A percentile compares a stretch with the other conserved stretches of the same genome.
Evolutionary conservation across 2,329 filamentous ascomycete genomes (phyloP).

Genomic region (Paracoccidioides brasiliensis): DNA sequence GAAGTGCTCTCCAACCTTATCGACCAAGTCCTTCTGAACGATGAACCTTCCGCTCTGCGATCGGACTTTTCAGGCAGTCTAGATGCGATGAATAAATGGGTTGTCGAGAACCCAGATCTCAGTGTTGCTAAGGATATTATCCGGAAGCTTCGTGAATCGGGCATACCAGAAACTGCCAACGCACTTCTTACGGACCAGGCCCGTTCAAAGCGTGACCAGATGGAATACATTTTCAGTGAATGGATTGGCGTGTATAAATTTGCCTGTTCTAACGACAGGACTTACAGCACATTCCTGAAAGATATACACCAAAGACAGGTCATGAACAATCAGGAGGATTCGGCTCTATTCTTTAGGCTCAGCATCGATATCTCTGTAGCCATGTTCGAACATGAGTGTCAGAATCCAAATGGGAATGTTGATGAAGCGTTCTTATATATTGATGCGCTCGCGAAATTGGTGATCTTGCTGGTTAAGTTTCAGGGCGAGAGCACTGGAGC

Average conservation of each 20-base stretch:
- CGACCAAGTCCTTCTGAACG: constrained; percentile 64
- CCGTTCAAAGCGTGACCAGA: constrained; percentile 58
- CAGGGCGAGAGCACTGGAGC: constrained; percentile 49
- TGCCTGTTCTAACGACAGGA: constrained; percentile 59
- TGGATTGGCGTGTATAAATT: constrained; percentile 78
- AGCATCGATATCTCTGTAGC: constrained; percentile 69
- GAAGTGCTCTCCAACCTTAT: constrained; percentile 70
- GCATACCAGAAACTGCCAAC: constrained; percentile 43
- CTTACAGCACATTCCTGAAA: constrained; percentile 62
- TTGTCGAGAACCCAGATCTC: constrained; percentile 57
- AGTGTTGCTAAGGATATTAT: constrained; percentile 58
- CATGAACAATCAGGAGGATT: constrained; percentile 61
- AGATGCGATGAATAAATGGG: constrained; percentile 69
- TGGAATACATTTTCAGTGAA: constrained; percentile 92
- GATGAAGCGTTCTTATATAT: constrained; percentile 51
- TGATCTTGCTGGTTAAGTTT: constrained; percentile 61
- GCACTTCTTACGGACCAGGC: constrained; percentile 44
- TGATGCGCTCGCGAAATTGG: constrained; percentile 71
- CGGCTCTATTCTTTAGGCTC: constrained; percentile 64
- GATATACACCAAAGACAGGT: constrained; percentile 66
- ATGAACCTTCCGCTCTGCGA: constrained; percentile 63
- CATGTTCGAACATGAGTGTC: constrained; percentile 59
- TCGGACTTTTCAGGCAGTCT: constrained; percentile 77
- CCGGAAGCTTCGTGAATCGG: constrained; percentile 44
- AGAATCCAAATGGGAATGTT: constrained; percentile 46